phyloP scores from a whole-genome alignment of 2,329 filamentous ascomycete species.

The Trichoderma sp. region DNA sequence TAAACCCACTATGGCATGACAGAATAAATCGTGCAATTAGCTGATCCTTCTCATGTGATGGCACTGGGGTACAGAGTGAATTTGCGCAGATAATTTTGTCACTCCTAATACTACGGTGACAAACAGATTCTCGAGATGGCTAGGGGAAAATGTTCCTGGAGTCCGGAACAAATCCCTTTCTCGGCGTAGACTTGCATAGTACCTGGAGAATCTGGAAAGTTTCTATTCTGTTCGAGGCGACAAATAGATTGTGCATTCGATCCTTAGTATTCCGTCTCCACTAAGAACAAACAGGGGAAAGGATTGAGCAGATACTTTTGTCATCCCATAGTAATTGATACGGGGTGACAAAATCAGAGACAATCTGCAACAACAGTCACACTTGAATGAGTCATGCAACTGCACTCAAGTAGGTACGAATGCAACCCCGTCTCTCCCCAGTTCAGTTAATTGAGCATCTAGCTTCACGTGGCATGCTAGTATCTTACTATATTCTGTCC shows the following conservation, averaged over 20 bases:
- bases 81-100: background rate
- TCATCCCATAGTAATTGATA: background rate
- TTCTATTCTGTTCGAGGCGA: background rate
- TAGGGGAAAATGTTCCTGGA: background rate
- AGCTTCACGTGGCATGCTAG: background rate
- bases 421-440: background rate
- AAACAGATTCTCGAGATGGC: background rate
- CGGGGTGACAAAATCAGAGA: background rate
- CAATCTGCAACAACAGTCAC: background rate
- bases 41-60: background rate
- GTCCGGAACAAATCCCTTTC: background rate
- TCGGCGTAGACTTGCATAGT: background rate
- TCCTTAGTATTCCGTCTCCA: background rate
- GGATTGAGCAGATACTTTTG: background rate
- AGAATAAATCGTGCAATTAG: background rate
- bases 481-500: background rate
- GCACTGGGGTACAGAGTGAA: background rate
- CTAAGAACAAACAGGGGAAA: background rate
- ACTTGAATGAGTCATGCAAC: background rate
- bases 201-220: background rate
- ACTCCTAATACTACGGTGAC: background rate
- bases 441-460: background rate
- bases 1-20: background rate
- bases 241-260: background rate
- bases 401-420: background rate